Evolutionary conservation across 306 rosid genomes (phyloP).

Genomic region (Quercus cerris): DNA sequence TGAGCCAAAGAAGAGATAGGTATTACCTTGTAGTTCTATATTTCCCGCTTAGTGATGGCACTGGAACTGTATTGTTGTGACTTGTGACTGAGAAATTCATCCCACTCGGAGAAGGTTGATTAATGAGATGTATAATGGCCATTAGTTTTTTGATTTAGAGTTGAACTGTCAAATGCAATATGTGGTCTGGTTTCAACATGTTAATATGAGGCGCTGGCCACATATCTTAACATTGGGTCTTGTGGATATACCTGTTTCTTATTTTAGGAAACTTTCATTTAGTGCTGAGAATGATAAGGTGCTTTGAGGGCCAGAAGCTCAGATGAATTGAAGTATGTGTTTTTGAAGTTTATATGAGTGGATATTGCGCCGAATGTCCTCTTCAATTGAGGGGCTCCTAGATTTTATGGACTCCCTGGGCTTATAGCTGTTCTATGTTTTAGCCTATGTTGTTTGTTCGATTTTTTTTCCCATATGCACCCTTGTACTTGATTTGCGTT

Average conservation of each 20-base stretch:
- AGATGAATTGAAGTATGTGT: too few relatives aligned
- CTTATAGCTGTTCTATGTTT: too few relatives aligned
- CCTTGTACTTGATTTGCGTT: too few relatives aligned
- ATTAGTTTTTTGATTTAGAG: background rate
- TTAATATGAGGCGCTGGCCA: background rate
- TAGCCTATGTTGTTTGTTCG: too few relatives aligned
- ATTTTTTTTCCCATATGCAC: too few relatives aligned
- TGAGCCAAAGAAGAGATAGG: conserved; percentile 98
- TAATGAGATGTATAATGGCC: background rate
- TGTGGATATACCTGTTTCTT: background rate
- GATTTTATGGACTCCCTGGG: too few relatives aligned
- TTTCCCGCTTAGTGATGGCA: background rate
- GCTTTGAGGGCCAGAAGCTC: too few relatives aligned
- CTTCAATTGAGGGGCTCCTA: too few relatives aligned
- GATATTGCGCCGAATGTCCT: too few relatives aligned
- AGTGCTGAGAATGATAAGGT: too few relatives aligned
- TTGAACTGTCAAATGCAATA: background rate
- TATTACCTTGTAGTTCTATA: conserved; percentile 19
- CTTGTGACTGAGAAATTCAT: background rate
- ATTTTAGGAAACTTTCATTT: too few relatives aligned
- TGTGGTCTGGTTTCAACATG: background rate
- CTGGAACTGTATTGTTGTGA: background rate
- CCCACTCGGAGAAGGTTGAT: background rate
- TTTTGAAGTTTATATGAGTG: too few relatives aligned
- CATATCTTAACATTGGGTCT: conserved; percentile 1